Base-by-base conservation (phyloP, 2,329 filamentous ascomycete species). In the Colletotrichum cuscutae region DNA sequence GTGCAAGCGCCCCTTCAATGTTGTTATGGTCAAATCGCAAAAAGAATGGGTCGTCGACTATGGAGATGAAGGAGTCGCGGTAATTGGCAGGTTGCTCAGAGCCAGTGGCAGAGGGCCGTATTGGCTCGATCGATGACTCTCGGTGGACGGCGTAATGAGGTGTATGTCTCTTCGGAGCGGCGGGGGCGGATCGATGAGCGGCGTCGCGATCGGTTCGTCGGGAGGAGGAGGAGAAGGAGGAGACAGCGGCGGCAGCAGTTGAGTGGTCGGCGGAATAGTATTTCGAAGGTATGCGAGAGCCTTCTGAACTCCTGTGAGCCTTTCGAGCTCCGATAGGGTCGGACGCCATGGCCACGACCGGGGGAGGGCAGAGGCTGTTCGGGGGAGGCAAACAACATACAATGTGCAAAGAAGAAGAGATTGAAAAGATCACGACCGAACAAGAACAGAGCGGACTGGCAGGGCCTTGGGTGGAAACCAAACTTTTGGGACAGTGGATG, bases 21-120 rank as follows among this genome's bases (percentile, higher is more conserved):
- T 81, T 77, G 71, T 81, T 79, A 49, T 80, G 78, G 78, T 86
- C 81, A 75, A 86, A 85, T 75, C 83, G 84, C 76, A 85, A 84
- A 80, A 88, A 87, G 79, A 89, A 89, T 35, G 86, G 86, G 75
- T 89, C 87, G 83, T 90, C 86, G 77, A 88, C 81, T 73, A 89
- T 87, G 72, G 87, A 89, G 63, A 84, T 79, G 75, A 89, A 81
- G 22, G 88, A 90, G 76, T 87, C 85, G 73, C 86, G 84, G 76
- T 81, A 79, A 64, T 76, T 77, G 69, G 76, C 68, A 35, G 73
- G 69, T 9, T 76, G 74, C 54, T 79, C 79, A 75, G 79, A 77
- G 42, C 15, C 42, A 9, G 19, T n/a, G 42, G 42, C 42, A n/a
- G 42, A 49, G 77, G 74, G 71, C 76, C 66, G 59, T 77, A 75